A percentile compares a stretch with the other conserved stretches of the same genome.
Conservation (phyloP, 352 stramenopile genomes). For the Globisporangium cystogenes region DNA sequence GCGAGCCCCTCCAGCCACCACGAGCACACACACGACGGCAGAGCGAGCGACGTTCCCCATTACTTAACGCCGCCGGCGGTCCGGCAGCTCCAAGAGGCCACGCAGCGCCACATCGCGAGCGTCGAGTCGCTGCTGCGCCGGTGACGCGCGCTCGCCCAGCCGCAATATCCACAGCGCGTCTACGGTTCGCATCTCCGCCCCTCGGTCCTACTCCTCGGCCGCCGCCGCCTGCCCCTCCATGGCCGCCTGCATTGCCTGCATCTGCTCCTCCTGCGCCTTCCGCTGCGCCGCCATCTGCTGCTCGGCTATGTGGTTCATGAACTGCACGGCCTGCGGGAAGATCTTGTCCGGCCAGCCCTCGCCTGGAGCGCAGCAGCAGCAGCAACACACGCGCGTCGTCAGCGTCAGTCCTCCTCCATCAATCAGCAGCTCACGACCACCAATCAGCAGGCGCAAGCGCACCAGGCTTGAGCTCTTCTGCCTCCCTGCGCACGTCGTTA, state of each 20-base stretch:
- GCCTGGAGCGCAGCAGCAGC: no score
- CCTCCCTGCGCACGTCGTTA: constrained; percentile 75
- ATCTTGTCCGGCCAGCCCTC: constrained; percentile 86
- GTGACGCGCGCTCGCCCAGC: no score
- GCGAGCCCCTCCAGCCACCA: background rate
- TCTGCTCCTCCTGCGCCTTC: constrained; percentile 64
- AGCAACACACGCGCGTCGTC: background rate
- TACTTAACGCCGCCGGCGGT: constrained; percentile 18
- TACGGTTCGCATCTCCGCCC: constrained; percentile 17
- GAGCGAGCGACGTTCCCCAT: constrained; percentile 6
- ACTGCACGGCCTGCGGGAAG: constrained; percentile 85
- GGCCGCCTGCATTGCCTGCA: constrained; percentile 63
- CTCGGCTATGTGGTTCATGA: constrained; percentile 85
- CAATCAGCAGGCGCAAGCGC: constrained; percentile 3
- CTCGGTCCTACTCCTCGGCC: constrained; percentile 32
- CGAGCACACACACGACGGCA: background rate
- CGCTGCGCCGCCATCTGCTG: constrained; percentile 80
- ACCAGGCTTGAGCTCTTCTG: constrained; percentile 80
- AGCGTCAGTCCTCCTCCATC: background rate
- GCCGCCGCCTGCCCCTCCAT: constrained; percentile 35
- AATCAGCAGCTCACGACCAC: no score
- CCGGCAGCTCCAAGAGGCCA: constrained; percentile 38
- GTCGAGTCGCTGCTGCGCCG: constrained; percentile 27
- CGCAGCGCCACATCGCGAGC: constrained; percentile 41
- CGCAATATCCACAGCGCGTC: no score